Base-by-base conservation (phyloP, 2,329 filamentous ascomycete species). In the Helotiales sp. region DNA sequence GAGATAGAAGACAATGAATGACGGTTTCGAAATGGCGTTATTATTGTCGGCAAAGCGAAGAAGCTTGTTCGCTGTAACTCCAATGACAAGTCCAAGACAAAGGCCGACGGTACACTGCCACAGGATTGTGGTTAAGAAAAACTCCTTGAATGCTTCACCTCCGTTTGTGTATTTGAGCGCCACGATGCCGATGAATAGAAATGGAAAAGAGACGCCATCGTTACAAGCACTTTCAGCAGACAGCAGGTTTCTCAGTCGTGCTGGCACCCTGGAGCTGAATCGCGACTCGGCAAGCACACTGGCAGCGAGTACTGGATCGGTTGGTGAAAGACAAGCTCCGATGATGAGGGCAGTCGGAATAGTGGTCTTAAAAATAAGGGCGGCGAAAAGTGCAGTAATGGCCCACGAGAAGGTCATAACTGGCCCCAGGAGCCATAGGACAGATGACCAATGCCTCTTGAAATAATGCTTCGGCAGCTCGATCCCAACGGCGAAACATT, bases 401-500 rank as follows among this genome's bases (percentile, higher is more conserved):
- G 58, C 61, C 64, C 64, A 67, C 13, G 63, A 67, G 40, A 67
- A 66, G 1, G 65, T 58, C 68, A 70, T 69, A 19, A 69, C 56
- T 0, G 66, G 66, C 1, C 65, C 65, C 0, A 69, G 58, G 38
- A 69, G 63, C 31, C 57, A 68, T 2, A 69, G 38, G 1, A 69
- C 62, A 0, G 64, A 67, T 31, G 57, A 57, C 67, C 66, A 69
- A 59, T 70, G 67, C 22, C 67, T 30, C 1, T 52, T 53, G 44
- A 72, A 71, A 51, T 71, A 71, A 44, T 59, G 58, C 24, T 70
- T 81, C 19, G 87, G 87, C 75, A 90, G 77, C 73, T 89, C 87
- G 71, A 89, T 86, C 7, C 87, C 87, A 22, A 89, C 83, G 65
- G 86, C 86, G 67, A 89, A 89, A 78, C 87, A 89, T 77, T 89